A percentile compares a stretch with the other conserved stretches of the same genome.
Evolutionary conservation across 148 eudicot genomes (phyloP).

Genomic region (Silene uniflora): DNA sequence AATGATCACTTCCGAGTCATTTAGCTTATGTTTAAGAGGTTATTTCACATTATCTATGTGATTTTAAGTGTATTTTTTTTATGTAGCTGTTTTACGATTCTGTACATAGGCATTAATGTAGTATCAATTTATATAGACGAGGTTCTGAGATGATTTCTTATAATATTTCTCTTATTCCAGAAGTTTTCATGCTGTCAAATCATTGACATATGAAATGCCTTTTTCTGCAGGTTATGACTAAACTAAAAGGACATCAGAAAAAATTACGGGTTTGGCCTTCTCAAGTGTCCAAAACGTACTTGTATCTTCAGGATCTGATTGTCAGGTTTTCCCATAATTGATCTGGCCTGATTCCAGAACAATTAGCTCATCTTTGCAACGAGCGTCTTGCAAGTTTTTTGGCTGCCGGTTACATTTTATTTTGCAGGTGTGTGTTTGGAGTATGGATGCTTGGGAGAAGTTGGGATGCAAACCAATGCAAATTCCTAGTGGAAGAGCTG

Average conservation of each 20-base stretch:
- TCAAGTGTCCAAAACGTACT: constrained; percentile 62
- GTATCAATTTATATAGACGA: no score
- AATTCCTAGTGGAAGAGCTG: constrained; percentile 51
- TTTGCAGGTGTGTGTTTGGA: constrained; percentile 81
- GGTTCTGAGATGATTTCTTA: no score
- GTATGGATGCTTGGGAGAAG: constrained; percentile 76
- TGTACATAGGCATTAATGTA: no score
- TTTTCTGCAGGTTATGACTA: constrained; percentile 51
- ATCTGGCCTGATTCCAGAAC: not conserved
- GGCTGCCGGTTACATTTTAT: not conserved
- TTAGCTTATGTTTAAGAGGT: no score
- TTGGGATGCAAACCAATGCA: constrained; percentile 53
- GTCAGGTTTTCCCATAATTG: constrained; percentile 44
- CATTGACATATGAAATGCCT: not conserved
- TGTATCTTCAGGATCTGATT: constrained; percentile 84
- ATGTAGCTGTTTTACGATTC: no score
- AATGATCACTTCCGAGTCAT: no score
- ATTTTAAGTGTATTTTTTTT: no score
- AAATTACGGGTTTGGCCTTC: constrained; percentile 77
- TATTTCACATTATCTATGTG: no score
- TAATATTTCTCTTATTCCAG: no score
- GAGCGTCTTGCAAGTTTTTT: no score
- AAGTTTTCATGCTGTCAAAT: not conserved
- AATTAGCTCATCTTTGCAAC: not conserved
- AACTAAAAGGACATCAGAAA: constrained; percentile 78